Conservation (phyloP, 495 filamentous ascomycete genomes). For the Penicillium odoratum region DNA sequence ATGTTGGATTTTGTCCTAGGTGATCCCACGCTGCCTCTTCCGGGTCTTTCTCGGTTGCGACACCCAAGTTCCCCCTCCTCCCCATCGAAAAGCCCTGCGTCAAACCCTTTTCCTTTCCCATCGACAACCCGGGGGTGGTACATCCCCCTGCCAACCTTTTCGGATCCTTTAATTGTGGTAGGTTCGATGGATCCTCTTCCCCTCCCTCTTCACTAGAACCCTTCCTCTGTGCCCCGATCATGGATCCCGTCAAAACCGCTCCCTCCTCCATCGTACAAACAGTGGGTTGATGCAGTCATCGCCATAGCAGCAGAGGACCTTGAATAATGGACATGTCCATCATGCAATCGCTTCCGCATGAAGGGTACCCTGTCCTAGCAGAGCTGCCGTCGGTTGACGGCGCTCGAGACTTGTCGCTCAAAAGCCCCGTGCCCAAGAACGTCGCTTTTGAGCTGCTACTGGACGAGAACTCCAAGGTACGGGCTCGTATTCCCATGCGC, state of each 20-base stretch:
- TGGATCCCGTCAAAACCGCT: slow-evolving; percentile 28
- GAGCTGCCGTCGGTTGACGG: slow-evolving; percentile 33
- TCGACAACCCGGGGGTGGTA: slow-evolving; percentile 39
- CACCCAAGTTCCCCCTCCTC: slow-evolving; percentile 36
- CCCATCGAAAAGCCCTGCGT: slow-evolving; percentile 40
- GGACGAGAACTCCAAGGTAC: slow-evolving; percentile 67
- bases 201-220: slow-evolving; percentile 26
- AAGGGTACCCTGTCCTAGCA: slow-evolving; percentile 42
- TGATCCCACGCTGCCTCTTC: slow-evolving; percentile 33
- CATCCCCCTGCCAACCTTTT: slow-evolving; percentile 32
- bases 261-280: slow-evolving; percentile 31
- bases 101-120: slow-evolving; percentile 26
- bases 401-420: slow-evolving; percentile 49
- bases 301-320: slow-evolving; percentile 37
- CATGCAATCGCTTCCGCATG: slow-evolving; percentile 45
- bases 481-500: slow-evolving; percentile 82
- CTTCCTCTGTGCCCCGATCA: slow-evolving; percentile 24
- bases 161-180: slow-evolving; percentile 41
- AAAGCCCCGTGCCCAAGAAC: slow-evolving; percentile 65
- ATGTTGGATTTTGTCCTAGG: slow-evolving; percentile 22
- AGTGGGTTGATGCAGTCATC: slow-evolving; percentile 43
- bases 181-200: slow-evolving; percentile 42
- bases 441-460: slow-evolving; percentile 85
- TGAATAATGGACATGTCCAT: slow-evolving; percentile 28
- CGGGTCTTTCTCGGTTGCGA: slow-evolving; percentile 45